Conservation (phyloP, 1,284 basidiomycete genomes). For the Xerocomus cyaneibrunnescens region DNA sequence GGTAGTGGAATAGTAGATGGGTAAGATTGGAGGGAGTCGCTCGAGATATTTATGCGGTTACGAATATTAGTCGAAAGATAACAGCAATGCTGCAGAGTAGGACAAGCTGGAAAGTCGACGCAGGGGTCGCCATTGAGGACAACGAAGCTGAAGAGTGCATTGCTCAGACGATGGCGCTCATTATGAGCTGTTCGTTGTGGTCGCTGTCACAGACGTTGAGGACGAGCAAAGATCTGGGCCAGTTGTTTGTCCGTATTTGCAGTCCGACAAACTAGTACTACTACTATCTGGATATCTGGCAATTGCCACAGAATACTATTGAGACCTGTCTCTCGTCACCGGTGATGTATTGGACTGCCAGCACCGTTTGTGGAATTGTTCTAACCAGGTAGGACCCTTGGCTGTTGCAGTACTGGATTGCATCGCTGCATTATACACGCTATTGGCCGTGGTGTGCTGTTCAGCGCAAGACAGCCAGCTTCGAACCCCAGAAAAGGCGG, state of each 20-base stretch:
- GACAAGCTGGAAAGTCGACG: conserved; percentile 6
- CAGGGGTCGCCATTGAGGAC: conserved; percentile 14
- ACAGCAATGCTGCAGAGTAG: conserved; percentile 2
- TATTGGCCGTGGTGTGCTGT: no score
- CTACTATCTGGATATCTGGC: neutral
- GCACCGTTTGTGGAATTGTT: no score
- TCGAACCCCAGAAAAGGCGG: no score
- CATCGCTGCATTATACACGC: no score
- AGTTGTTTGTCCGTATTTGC: conserved; percentile 22
- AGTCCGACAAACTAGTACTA: neutral
- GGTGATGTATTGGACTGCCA: no score
- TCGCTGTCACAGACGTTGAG: conserved; percentile 1
- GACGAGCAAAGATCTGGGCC: neutral
- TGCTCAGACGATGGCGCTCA: conserved; percentile 20
- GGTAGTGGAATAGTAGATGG: neutral
- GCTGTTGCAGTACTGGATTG: no score
- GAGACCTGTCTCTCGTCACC: no score
- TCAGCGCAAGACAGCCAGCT: no score
- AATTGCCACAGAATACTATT: neutral
- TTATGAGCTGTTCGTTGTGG: conserved; percentile 12
- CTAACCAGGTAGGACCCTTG: no score
- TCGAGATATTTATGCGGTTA: conserved; percentile 14
- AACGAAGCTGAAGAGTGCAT: conserved; percentile 1
- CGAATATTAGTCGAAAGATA: conserved; percentile 4
- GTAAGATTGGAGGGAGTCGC: neutral